A percentile compares a stretch with the other conserved stretches of the same genome.
phyloP scores from a whole-genome alignment of 2,329 filamentous ascomycete genomes.

The Pleomassaria siparia region DNA sequence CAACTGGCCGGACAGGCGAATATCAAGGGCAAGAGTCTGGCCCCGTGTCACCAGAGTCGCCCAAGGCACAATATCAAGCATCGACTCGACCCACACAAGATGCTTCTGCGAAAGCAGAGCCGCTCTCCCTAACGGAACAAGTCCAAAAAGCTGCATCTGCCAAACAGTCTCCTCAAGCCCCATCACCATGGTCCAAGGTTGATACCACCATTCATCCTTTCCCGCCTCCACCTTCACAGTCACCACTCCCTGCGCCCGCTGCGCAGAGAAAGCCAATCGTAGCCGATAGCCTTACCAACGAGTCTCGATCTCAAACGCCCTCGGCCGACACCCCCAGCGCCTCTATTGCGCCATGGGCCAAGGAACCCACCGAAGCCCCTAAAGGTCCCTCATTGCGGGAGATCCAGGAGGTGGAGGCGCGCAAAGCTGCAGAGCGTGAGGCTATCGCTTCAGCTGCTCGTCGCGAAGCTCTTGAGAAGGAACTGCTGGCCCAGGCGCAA shows the following conservation, averaged over 20 bases:
- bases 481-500: constrained; percentile 64
- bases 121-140: constrained; percentile 77
- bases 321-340: constrained; percentile 64
- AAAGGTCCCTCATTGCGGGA: constrained; percentile 93
- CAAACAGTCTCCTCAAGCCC: constrained; percentile 58
- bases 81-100: not conserved
- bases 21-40: constrained; percentile 23
- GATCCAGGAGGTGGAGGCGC: constrained; percentile 93
- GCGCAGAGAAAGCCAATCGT: constrained; percentile 86
- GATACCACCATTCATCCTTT: constrained; percentile 77
- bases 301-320: constrained; percentile 78
- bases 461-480: constrained; percentile 77
- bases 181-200: constrained; percentile 61
- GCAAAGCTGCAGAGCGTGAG: constrained; percentile 86
- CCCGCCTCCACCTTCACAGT: constrained; percentile 73
- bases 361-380: constrained; percentile 70
- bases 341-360: constrained; percentile 92
- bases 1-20: constrained; percentile 22
- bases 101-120: constrained; percentile 44
- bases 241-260: constrained; percentile 83
- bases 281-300: constrained; percentile 68
- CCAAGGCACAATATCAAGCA: constrained; percentile 18
- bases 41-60: constrained; percentile 20
- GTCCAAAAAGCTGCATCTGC: constrained; percentile 73
- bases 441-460: constrained; percentile 76